A percentile compares a stretch with the other conserved stretches of the same genome.
Conservation (phyloP, 1,284 basidiomycete genomes). For the Leccinum angustisporum region DNA sequence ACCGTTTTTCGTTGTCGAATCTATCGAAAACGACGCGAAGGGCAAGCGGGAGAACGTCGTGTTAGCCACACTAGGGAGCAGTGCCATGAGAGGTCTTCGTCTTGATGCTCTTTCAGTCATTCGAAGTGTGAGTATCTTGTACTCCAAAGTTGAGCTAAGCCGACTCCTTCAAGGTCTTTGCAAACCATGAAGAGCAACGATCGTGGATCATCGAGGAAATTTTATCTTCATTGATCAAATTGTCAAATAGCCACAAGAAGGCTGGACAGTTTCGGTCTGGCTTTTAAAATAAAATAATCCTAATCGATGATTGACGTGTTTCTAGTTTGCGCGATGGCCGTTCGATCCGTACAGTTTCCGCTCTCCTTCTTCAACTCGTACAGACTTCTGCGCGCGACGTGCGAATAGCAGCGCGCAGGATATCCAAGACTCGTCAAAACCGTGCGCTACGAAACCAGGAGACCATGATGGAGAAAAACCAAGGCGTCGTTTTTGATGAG, state of each 20-base stretch:
- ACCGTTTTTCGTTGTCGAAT: conserved; percentile 87
- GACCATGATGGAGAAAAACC: conserved; percentile 45
- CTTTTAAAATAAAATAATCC: neutral
- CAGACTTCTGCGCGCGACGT: conserved; percentile 90
- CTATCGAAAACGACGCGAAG: conserved; percentile 48
- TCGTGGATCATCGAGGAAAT: conserved; percentile 98
- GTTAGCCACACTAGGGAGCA: conserved; percentile 63
- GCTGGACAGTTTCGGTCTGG: conserved; percentile 82
- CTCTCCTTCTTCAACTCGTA: conserved; percentile 90
- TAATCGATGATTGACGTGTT: neutral
- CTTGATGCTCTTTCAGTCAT: conserved; percentile 82
- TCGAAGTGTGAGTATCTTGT: conserved; percentile 63
- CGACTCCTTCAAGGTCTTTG: conserved; percentile 67
- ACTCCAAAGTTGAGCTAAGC: neutral
- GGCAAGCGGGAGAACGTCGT: conserved; percentile 59
- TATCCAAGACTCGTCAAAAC: conserved; percentile 63
- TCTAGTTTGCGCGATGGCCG: conserved; percentile 74
- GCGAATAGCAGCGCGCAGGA: conserved; percentile 55
- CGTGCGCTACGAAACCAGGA: conserved; percentile 62
- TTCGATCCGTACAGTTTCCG: conserved; percentile 90
- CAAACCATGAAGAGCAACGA: conserved; percentile 85
- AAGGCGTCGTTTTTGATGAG: conserved; percentile 62
- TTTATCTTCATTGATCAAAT: conserved; percentile 81
- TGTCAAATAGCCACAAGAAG: conserved; percentile 86
- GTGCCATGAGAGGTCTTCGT: conserved; percentile 78